Base-by-base conservation (phyloP, 805 yeast species). In the Teunomyces atbi region DNA sequence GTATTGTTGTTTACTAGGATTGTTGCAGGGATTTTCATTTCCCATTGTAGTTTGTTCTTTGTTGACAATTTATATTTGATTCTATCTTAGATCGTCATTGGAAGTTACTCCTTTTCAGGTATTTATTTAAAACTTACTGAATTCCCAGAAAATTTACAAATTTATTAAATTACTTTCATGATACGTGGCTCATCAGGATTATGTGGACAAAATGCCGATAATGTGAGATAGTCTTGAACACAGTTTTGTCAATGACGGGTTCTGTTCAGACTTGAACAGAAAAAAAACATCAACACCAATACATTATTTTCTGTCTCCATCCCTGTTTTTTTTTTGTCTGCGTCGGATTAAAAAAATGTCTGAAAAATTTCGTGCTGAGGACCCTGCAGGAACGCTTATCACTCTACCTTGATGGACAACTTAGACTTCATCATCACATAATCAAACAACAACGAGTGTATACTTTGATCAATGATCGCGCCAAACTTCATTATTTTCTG, bases 371-470 rank as follows among this genome's bases (percentile, higher is more conserved):
- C 11, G 11, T 23, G 26, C 7, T 30, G 33, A 13, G 13, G 10
- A 6, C 18, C 18, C 11, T 23, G 26, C 26, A 23, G 26, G 10
- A 7, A 8, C n/a, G 8, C 5, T 29, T 30, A 30, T 16, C 8
- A 28, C 32, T 46, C 44, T 1, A 62, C 68, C 46, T 48, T 51
- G 18, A 63, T 45, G 40, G 54, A 61, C 10, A 63, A 47, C 42
- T 52, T 58, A 26, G 50, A 51, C 47, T 57, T 57, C 20, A 47
- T 41, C 46, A 45, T 48, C 18, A 64, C 47, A 41, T 62, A 62
- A 42, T 62, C 66, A 52, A 57, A 46, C 21, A 57, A 43, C 21
- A 59, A 45, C 4, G 48, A 55, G 15, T 53, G 46, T 26, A 46
- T 48, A 18, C 40, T 44, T n/a, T 43, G 29, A 16, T 41, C 41